Conservation (phyloP, 176 grass and related monocot species). For the Carex myosuroides region DNA sequence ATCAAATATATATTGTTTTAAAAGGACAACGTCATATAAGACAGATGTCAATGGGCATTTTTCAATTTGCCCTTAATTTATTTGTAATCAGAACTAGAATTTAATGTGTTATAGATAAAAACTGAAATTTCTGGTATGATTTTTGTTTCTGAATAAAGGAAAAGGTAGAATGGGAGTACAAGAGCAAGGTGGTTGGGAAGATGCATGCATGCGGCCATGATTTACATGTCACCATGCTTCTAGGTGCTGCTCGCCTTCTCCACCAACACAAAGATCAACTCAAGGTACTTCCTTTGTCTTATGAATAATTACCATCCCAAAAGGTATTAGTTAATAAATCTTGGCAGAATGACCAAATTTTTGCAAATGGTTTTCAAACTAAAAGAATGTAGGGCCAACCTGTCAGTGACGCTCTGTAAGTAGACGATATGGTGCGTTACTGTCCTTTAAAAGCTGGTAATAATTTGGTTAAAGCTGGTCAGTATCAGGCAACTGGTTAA, state of each 20-base stretch:
- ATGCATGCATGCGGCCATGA: constrained; percentile 94
- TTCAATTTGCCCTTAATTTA: neutral
- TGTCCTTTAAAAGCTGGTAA: neutral
- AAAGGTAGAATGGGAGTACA: constrained; percentile 70
- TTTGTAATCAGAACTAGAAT: neutral
- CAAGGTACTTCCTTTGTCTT: constrained; percentile 28
- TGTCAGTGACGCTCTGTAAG: neutral
- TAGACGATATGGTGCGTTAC: neutral
- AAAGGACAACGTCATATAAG: neutral
- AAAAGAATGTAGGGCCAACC: neutral
- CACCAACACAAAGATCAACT: constrained; percentile 32
- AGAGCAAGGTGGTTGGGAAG: constrained; percentile 66
- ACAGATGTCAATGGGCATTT: neutral
- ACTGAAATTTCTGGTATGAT: neutral
- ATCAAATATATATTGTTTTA: neutral
- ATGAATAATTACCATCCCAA: neutral
- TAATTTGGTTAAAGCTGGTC: neutral
- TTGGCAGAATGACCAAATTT: neutral
- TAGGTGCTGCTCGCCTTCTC: constrained; percentile 67
- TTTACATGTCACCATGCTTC: constrained; percentile 63
- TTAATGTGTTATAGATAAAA: neutral
- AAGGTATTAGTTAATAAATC: neutral
- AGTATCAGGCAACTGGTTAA: neutral
- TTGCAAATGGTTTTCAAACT: too few relatives aligned
- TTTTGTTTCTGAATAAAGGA: constrained; percentile 36